Base-by-base conservation (phyloP, 1,284 basidiomycete species). In the Tilletia setariae region DNA sequence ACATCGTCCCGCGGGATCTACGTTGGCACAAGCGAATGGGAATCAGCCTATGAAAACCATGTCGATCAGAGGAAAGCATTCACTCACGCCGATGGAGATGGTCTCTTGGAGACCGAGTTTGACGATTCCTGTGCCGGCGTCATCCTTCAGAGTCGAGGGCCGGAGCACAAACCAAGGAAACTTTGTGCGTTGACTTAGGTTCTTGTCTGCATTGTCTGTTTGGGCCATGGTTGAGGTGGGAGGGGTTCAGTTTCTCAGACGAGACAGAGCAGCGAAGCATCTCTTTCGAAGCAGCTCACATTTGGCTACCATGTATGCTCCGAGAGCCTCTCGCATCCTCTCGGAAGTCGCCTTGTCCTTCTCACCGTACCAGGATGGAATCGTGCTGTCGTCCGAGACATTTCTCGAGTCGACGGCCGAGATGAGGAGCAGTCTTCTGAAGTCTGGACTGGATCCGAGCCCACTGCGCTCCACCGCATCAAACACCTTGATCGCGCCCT, bases 151-250 rank as follows among this genome's bases (percentile, higher is more conserved):
- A 0, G 83, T 83, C 1, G 88, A 88, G 1, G 90, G 90, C 2
- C 90, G 87, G 16, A 92, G 82, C 47, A 91, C 89, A 7, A 88
- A 88, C 87, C 87, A 91, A 56, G 88, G 85, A 83, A 91, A 89
- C 0, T 85, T 78, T 21, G 85, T 86, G 32, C 89, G 86, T 56
- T 83, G 78, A 25, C 85, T 85, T 7, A 91, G 86, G 72, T 89
- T 86, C 77, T 88, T 86, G 82, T 91, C 90, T 3, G 90, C 89
- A 70, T 88, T 86, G 79, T 89, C 87, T 16, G 25, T 53, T 49
- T 4, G n/a, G 43, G 11, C 9, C 43, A 44, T 11, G 25, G 47
- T n/a, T 49, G 44, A 46, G 40, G 23, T 21, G 23, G 8, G 11
- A 28, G 15, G 42, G 9, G 42, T 21, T 30, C 42, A 19, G 53